Percentiles rank a stretch among this genome's conserved stretches.
phyloP scores from a whole-genome alignment of 2,329 filamentous ascomycete genomes.

The Cyanodermella asteris region DNA sequence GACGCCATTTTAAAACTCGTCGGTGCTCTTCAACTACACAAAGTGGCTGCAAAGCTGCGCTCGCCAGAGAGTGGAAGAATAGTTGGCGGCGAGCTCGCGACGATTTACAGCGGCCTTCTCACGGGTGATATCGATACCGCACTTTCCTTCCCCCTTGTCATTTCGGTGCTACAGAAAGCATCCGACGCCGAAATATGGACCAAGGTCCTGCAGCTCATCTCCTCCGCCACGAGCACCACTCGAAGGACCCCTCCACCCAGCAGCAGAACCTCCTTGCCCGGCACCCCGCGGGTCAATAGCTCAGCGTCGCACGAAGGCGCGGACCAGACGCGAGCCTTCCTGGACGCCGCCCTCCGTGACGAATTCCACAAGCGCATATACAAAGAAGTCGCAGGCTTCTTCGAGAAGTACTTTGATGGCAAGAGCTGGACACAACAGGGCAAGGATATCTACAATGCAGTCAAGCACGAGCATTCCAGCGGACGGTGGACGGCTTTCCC shows the following conservation, averaged over 20 bases:
- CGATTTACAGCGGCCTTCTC: too few relatives aligned
- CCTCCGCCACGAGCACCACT: constrained; percentile 3
- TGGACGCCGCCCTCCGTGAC: constrained; percentile 8
- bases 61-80: too few relatives aligned
- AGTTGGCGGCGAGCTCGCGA: too few relatives aligned
- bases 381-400: constrained; percentile 7
- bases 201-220: constrained; percentile 5
- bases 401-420: constrained; percentile 9
- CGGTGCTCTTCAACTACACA: too few relatives aligned
- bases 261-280: constrained; percentile 4
- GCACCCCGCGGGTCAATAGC: constrained; percentile 3
- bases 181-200: constrained; percentile 5
- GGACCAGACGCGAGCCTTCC: constrained; percentile 7
- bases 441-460: constrained; percentile 2
- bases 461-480: constrained; percentile 3
- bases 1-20: too few relatives aligned
- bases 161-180: too few relatives aligned
- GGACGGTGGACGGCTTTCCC: too few relatives aligned
- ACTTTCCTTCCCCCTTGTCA: too few relatives aligned
- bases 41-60: too few relatives aligned
- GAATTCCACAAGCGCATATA: constrained; percentile 7
- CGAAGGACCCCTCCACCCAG: constrained; percentile 3
- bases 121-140: too few relatives aligned
- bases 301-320: constrained; percentile 6
- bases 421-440: constrained; percentile 7